These are phyloP conservation scores for Dictyostelium discoideum DNA, from an alignment of 78 protist genomes.

Conservation along the genomic window DNA sequence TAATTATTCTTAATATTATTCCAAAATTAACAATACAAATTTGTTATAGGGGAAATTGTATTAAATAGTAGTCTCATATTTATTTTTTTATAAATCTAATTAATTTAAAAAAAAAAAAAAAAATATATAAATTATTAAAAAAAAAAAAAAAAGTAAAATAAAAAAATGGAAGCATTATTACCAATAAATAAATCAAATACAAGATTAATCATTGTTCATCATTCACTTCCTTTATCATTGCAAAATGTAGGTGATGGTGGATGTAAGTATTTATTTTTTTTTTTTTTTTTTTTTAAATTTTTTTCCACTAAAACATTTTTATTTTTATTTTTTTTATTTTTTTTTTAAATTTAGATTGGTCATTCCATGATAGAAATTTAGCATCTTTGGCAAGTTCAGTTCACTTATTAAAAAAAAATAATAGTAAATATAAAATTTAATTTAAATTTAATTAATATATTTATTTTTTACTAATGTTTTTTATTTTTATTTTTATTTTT, in stretches of 20 bases:
- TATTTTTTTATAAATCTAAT: not conserved
- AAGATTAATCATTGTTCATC: conserved; percentile 31
- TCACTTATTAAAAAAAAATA: conserved; percentile 29
- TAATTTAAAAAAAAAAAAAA: not conserved
- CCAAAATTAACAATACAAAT: not conserved
- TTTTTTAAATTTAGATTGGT: conserved; percentile 6
- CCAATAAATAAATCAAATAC: not conserved
- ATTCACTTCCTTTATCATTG: conserved; percentile 48
- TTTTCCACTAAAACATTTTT: no score
- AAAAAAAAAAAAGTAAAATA: not conserved
- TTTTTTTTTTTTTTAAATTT: no score
- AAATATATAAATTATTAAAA: not conserved
- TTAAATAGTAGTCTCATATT: not conserved
- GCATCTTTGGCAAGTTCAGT: conserved; percentile 35
- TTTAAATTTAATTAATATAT: no score
- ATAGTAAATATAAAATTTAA: conserved; percentile 8
- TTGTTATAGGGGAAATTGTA: not conserved
- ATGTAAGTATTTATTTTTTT: not conserved
- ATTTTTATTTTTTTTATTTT: no score
- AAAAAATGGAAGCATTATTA: conserved; percentile 16
- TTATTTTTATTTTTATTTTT: not conserved
- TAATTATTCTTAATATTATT: not conserved
- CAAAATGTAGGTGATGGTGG: conserved; percentile 14
- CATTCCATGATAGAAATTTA: conserved; percentile 66
- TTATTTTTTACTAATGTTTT: no score